Percentiles rank a stretch among this genome's conserved stretches.
These are phyloP conservation scores for Biscogniauxia mediterranea DNA, from an alignment of 2,329 filamentous ascomycete genomes.

Conservation along the genomic window DNA sequence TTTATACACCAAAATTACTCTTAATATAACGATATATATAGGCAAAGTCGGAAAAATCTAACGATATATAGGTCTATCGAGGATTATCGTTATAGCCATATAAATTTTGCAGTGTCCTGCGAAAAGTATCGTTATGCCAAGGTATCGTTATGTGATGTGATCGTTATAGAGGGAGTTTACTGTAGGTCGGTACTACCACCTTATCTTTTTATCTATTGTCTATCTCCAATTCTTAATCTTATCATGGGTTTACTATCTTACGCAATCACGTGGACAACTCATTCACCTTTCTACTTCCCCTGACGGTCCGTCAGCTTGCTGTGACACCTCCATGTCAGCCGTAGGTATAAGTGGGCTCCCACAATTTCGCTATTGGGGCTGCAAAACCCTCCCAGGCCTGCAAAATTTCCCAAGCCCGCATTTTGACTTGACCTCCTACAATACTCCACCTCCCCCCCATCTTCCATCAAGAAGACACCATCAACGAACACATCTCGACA, in stretches of 20 bases:
- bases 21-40: too few species aligned
- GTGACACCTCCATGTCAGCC: too few species aligned
- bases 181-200: background rate
- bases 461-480: slow-evolving; percentile 25
- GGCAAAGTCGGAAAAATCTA: too few species aligned
- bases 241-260: background rate
- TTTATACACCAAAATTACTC: too few species aligned
- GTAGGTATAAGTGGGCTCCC: slow-evolving; percentile 7
- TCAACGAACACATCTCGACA: slow-evolving; percentile 33
- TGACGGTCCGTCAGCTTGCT: background rate
- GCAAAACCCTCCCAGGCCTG: slow-evolving; percentile 31
- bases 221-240: background rate
- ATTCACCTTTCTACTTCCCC: background rate
- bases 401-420: slow-evolving; percentile 26
- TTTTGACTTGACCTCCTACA: slow-evolving; percentile 20
- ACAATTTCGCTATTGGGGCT: slow-evolving; percentile 30
- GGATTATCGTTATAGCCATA: too few species aligned
- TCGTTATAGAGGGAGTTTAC: too few species aligned
- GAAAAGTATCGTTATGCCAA: too few species aligned
- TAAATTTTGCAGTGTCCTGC: too few species aligned
- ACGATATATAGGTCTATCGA: too few species aligned
- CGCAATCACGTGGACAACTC: too few species aligned
- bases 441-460: slow-evolving; percentile 21
- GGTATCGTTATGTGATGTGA: too few species aligned
- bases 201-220: background rate